phyloP scores from a whole-genome alignment of 768 basidiomycete species.

The Auricularia heimuer region DNA sequence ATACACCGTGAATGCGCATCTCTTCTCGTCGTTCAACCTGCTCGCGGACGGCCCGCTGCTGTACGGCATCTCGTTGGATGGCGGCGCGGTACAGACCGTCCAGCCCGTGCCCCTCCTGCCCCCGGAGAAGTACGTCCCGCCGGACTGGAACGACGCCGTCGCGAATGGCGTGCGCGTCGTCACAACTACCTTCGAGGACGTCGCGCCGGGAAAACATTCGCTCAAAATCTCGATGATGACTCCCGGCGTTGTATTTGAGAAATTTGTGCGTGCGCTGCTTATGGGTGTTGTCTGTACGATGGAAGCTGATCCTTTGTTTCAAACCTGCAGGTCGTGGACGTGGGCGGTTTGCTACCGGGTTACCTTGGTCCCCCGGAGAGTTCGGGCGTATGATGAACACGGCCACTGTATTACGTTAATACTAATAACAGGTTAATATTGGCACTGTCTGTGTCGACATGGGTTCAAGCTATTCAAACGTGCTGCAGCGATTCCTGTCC shows the following conservation, averaged over 20 bases:
- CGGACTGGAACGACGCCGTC: slow-evolving; percentile 46
- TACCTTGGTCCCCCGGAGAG: slow-evolving; percentile 61
- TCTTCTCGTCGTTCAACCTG: slow-evolving; percentile 46
- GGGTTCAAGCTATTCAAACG: too few relatives aligned
- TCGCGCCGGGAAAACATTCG: slow-evolving; percentile 46
- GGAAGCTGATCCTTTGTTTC: not conserved
- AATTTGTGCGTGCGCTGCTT: slow-evolving; percentile 34
- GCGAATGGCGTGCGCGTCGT: slow-evolving; percentile 41
- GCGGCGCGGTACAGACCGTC: slow-evolving; percentile 14
- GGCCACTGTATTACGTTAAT: not conserved
- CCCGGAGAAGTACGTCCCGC: slow-evolving; percentile 35
- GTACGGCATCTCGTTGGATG: slow-evolving; percentile 43
- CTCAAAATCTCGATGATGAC: slow-evolving; percentile 53
- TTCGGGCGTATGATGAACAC: slow-evolving; percentile 14
- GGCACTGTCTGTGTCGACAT: too few relatives aligned
- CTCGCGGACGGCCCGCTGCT: slow-evolving; percentile 40
- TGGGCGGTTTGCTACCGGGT: slow-evolving; percentile 43
- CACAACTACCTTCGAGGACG: slow-evolving; percentile 28
- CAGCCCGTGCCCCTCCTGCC: slow-evolving; percentile 26
- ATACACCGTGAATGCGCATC: slow-evolving; percentile 32
- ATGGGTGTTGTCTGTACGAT: not conserved
- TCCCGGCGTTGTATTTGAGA: slow-evolving; percentile 50
- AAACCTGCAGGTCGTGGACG: slow-evolving; percentile 27
- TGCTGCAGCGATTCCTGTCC: too few relatives aligned
- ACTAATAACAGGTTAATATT: not conserved